These are phyloP conservation scores for Nyctanthes arbortristis DNA, from an alignment of 257 asterid species.

Conservation along the genomic window DNA sequence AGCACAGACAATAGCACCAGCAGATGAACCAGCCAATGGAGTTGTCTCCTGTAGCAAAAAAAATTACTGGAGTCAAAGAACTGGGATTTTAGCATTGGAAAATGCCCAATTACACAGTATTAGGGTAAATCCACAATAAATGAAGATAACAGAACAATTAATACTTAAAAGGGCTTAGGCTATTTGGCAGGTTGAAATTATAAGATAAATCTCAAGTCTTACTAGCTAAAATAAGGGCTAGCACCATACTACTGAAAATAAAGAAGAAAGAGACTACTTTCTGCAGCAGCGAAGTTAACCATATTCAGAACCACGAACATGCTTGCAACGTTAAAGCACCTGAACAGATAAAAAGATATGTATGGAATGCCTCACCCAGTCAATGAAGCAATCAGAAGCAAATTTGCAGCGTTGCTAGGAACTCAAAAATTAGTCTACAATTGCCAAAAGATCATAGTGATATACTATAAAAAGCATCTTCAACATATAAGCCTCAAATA, in stretches of 20 bases:
- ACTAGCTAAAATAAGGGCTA: too few relatives aligned
- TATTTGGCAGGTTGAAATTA: too few relatives aligned
- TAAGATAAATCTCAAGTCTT: too few relatives aligned
- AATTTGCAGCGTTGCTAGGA: neutral
- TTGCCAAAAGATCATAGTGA: neutral
- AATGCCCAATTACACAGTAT: neutral
- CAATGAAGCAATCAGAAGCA: too few relatives aligned
- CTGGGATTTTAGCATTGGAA: neutral
- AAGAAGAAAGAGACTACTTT: neutral
- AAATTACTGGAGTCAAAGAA: neutral
- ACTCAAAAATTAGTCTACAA: neutral
- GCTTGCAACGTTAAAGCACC: neutral
- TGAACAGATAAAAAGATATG: too few relatives aligned
- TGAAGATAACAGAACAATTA: too few relatives aligned
- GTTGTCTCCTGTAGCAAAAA: constrained; percentile 69
- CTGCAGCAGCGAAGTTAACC: neutral
- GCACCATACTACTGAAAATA: neutral
- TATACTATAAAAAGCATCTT: neutral
- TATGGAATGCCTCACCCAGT: too few relatives aligned
- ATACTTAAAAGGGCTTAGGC: too few relatives aligned
- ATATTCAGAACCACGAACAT: neutral
- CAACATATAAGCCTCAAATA: neutral
- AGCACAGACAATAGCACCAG: constrained; percentile 97
- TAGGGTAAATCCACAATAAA: too few relatives aligned
- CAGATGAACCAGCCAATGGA: constrained; percentile 98